phyloP scores from a whole-genome alignment of 1,284 basidiomycete species.

The Irpex sp. region DNA sequence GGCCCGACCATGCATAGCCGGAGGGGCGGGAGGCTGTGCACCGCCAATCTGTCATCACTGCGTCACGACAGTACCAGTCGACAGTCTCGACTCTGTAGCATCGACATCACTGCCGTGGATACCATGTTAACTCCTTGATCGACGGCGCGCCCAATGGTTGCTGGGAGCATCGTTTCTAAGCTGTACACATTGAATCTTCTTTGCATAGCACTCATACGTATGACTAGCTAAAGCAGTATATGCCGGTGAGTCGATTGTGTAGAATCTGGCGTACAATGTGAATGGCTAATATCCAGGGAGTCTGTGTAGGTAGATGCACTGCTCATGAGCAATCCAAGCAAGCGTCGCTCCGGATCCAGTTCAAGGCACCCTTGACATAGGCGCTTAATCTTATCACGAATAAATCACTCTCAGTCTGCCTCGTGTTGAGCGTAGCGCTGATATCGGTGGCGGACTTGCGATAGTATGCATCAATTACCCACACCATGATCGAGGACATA shows the following conservation, averaged over 20 bases:
- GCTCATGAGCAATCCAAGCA: too few relatives aligned
- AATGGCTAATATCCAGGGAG: too few relatives aligned
- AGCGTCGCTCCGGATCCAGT: too few relatives aligned
- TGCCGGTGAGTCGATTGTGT: too few relatives aligned
- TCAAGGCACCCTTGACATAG: neutral
- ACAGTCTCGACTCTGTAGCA: neutral
- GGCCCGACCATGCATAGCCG: neutral
- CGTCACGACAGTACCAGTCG: neutral
- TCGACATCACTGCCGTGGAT: neutral
- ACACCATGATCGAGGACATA: neutral
- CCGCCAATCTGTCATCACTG: neutral
- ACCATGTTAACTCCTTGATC: neutral
- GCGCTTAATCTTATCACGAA: neutral
- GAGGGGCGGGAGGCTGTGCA: neutral
- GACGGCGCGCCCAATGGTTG: neutral
- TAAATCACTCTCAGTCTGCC: neutral
- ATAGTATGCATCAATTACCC: neutral
- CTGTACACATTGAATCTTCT: too few relatives aligned
- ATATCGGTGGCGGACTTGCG: neutral
- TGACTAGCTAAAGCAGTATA: too few relatives aligned
- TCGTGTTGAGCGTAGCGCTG: neutral
- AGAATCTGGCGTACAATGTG: too few relatives aligned
- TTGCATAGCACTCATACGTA: too few relatives aligned
- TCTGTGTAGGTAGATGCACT: too few relatives aligned
- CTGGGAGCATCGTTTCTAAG: neutral